Base-by-base conservation (phyloP, 352 stramenopile species). In the Phytophthora hibernalis region DNA sequence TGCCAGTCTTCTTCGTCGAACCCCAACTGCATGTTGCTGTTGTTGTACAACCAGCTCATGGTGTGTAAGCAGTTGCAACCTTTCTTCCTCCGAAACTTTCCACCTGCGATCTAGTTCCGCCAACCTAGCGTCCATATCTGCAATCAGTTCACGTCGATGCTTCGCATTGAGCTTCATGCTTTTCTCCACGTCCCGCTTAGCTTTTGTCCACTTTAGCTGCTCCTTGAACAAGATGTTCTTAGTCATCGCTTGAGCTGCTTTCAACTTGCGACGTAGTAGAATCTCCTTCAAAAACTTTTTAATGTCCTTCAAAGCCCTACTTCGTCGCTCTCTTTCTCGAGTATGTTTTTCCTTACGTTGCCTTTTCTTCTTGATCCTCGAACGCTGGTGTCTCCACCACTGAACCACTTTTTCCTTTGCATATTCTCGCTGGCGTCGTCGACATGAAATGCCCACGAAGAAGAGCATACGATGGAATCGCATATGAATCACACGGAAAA, bases 401-500 rank as follows among this genome's bases (percentile, higher is more conserved):
- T 61, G 53, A 38, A 80, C 57, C 1, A 92, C 30, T 16, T 43
- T 69, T n/a, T 74, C 61, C 21, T 80, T 77, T 2, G 78, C 72
- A 11, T 59, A 28, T 40, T 73, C 58, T 7, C 72, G 76, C 12
- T 38, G 47, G 2, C 61, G 38, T 3, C 31, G 67, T 6, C 78
- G 65, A 31, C 64, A 58, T 3, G n/a, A 67, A 12, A 79, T 65
- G 1, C 56, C 24, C 2, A 68, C 61, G 45, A 82, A 91, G 47
- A 92, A 83, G 13, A 53, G 13, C 10, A 58, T 59, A 18, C 84
- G 82, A 48, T 76, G 54, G 63, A 89, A 92, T 18, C 66, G 54
- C 54, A 76, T 63, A 43, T 90, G 72, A 38, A 77, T 4, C 16
- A 53, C 20, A 38, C 70, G 65, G 57, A 89, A 92, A n/a, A 7